phyloP scores from a whole-genome alignment of 192 early-diverging fungal species.

The Coemansia sp. region DNA sequence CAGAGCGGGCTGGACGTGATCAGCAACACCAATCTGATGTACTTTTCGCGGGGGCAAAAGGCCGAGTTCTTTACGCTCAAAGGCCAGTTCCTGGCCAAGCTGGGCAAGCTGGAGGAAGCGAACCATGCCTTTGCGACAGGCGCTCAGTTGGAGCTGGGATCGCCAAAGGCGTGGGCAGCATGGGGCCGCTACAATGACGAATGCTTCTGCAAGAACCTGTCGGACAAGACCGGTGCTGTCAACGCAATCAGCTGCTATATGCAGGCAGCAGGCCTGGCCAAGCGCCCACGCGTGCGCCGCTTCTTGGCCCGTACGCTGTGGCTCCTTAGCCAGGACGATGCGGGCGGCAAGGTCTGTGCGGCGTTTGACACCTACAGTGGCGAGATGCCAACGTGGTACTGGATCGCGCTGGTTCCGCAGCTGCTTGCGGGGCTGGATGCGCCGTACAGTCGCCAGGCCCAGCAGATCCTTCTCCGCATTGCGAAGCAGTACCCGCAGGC shows the following conservation, averaged over 20 bases:
- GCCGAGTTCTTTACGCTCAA: constrained; percentile 98
- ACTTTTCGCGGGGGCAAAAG: constrained; percentile 86
- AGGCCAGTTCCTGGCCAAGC: constrained; percentile 88
- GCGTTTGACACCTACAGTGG: constrained; percentile 86
- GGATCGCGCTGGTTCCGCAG: constrained; percentile 98
- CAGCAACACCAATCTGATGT: constrained; percentile 97
- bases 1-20: constrained; percentile 93
- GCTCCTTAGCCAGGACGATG: constrained; percentile 87
- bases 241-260: constrained; percentile 95
- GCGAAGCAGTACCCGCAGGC: constrained; percentile 87
- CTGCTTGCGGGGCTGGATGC: constrained; percentile 82
- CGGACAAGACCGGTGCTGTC: constrained; percentile 72
- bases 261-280: constrained; percentile 86
- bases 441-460: constrained; percentile 57
- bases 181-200: constrained; percentile 95
- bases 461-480: constrained; percentile 82
- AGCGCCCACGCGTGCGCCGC: constrained; percentile 80
- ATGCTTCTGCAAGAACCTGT: constrained; percentile 78
- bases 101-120: constrained; percentile 80
- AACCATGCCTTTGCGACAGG: constrained; percentile 85
- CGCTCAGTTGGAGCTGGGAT: constrained; percentile 78
- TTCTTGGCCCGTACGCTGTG: constrained; percentile 90
- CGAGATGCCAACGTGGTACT: constrained; percentile 92
- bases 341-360: constrained; percentile 62
- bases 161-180: constrained; percentile 94